Conservation (phyloP, 2,329 filamentous ascomycete genomes). For the Ilyonectria mors-panacis region DNA sequence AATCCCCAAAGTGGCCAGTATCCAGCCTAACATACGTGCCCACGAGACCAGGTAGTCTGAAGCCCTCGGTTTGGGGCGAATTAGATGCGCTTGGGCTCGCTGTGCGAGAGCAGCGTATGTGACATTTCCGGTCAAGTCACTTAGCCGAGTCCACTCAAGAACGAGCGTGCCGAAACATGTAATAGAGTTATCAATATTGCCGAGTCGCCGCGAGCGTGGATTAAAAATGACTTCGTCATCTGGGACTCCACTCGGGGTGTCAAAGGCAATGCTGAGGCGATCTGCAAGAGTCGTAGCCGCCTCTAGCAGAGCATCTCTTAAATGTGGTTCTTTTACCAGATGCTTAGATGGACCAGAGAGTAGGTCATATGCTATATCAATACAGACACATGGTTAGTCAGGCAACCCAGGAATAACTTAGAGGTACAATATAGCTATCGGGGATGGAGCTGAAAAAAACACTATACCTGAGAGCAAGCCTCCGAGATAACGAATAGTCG, state of each 20-base stretch:
- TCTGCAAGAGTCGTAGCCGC: slow-evolving; percentile 29
- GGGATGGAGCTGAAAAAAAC: neutral
- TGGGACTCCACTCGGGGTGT: slow-evolving; percentile 38
- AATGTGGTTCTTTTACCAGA: neutral
- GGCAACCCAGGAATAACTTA: neutral
- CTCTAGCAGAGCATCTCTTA: slow-evolving; percentile 11
- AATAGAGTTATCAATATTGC: slow-evolving; percentile 40
- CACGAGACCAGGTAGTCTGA: slow-evolving; percentile 32
- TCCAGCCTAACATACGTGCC: slow-evolving; percentile 31
- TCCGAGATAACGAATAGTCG: slow-evolving; percentile 40
- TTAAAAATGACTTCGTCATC: slow-evolving; percentile 42
- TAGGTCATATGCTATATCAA: slow-evolving; percentile 34
- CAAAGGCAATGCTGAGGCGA: slow-evolving; percentile 37
- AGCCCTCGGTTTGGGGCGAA: slow-evolving; percentile 35
- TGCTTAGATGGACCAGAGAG: slow-evolving; percentile 34
- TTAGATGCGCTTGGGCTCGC: slow-evolving; percentile 28
- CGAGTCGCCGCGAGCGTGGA: slow-evolving; percentile 1
- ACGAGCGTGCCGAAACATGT: slow-evolving; percentile 37
- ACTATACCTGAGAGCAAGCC: slow-evolving; percentile 31
- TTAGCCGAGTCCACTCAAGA: slow-evolving; percentile 40
- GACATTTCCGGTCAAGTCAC: slow-evolving; percentile 32
- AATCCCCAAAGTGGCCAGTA: slow-evolving; percentile 33
- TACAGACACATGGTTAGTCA: neutral
- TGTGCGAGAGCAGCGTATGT: slow-evolving; percentile 36
- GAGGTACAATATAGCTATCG: neutral